Base-by-base conservation (phyloP, 441 rosid genomes). In the Gossypium schwendimanii region DNA sequence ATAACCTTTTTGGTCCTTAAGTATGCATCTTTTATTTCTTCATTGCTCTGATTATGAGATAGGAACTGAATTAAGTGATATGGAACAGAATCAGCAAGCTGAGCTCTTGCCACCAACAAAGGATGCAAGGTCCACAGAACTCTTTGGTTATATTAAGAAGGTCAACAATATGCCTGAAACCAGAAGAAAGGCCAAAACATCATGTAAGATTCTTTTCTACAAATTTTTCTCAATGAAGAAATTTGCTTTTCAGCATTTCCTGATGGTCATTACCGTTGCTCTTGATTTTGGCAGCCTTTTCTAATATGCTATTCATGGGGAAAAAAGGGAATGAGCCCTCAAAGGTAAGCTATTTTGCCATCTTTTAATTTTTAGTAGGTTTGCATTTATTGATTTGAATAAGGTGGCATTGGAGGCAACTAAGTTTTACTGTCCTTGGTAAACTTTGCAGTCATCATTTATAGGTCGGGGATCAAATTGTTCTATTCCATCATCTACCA, bases 361-460 rank as follows among this genome's bases (percentile, higher is more conserved):
- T 23, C 55, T 39, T 69, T 17, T 31, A 31, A 9, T 9, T 41
- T 41, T 41, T 41, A 41, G 45, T 39, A 41, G 45, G 45, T 41
- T 41, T 41, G 45, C 45, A 41, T 41, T 41, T 41, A 41, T 41
- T 49, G 59, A 12, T 45, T 64, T 6, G 57, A 69, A 52, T 31
- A 6, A 69, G 36, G 49, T 11, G 18, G 62, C 62, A 31, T 31
- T 53, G 50, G 41, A 70, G 28, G 41, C 20, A 54, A 61, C 21
- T 50, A 31, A 63, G 59, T 12, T 26, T 45, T 23, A 71, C 44
- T 67, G 20, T 53, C 18, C 36, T 64, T 72, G 63, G 59, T 15
- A 75, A 69, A 72, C 84, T 45, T 81, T 81, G 87, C 96, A 91
- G 98, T 83, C 97, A 77, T 90, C 97, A 73, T 93, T 95, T 81